These are phyloP conservation scores for Penicillium dipodomyicola DNA, from an alignment of 495 filamentous ascomycete genomes.

Conservation along the genomic window DNA sequence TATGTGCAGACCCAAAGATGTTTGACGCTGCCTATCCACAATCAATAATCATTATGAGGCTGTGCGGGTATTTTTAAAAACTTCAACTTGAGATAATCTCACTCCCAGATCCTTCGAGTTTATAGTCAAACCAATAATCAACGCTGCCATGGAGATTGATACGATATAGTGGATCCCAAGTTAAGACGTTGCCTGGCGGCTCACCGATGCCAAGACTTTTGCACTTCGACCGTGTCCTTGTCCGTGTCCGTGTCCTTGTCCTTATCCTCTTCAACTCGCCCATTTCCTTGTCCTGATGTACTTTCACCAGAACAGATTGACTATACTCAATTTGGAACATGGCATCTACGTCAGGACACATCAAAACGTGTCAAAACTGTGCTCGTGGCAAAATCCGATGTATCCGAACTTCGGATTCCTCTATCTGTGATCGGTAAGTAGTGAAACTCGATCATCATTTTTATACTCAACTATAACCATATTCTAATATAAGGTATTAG, in stretches of 20 bases:
- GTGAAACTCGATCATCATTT: constrained; percentile 3
- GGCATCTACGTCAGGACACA: neutral
- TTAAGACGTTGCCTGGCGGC: constrained; percentile 2
- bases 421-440: constrained; percentile 3
- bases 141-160: neutral
- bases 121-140: constrained; percentile 3
- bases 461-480: constrained; percentile 4
- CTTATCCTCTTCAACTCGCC: constrained; percentile 6
- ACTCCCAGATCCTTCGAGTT: constrained; percentile 1
- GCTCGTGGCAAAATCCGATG: constrained; percentile 9
- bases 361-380: constrained; percentile 4
- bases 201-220: constrained; percentile 2
- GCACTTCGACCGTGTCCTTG: neutral
- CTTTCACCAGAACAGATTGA: neutral
- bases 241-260: constrained; percentile 5
- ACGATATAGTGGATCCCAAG: constrained; percentile 1
- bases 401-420: constrained; percentile 1
- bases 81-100: neutral
- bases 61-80: constrained; percentile 1
- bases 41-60: neutral
- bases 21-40: neutral
- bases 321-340: constrained; percentile 4
- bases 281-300: neutral
- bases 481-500: constrained; percentile 9
- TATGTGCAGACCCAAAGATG: constrained; percentile 1